Base-by-base conservation (phyloP, 495 filamentous ascomycete species). In the Hyphodiscus hymeniophilus region DNA sequence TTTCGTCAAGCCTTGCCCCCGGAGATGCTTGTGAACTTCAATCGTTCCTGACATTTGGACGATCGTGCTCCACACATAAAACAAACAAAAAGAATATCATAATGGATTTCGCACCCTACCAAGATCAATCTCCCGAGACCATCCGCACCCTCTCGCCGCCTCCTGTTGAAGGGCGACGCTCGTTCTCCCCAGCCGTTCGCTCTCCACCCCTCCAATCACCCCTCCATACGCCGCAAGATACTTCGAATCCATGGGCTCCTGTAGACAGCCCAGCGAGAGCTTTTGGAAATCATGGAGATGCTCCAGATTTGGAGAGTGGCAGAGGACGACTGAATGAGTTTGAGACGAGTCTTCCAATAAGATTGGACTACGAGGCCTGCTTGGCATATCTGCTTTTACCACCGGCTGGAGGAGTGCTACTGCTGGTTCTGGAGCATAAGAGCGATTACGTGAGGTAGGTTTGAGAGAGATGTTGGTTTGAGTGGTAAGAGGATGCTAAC, bases 21-120 rank as follows among this genome's bases (percentile, higher is more conserved):
- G 26, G 4, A 28, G 4, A 10, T 28, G 5, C 26, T 4, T 10
- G 26, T 28, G 26, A 10, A 10, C 26, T 28, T 42, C 39, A 17
- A 24, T 24, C 21, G 6, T n/a, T 40, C 38, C 17, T 20, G 8
- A 18, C 22, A 20, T 7, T 40, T 17, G 22, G 11, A 40, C 38
- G 13, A 17, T 26, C 26, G 2, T 24, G 18, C 21, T 20, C 24
- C 38, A 34, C 3, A 22, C 26, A 40, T 21, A 41, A 24, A 17
- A 26, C 35, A 33, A 32, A 28, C 20, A 42, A 32, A 20, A 18
- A 31, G 42, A 35, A 49, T 2, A 17, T 21, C 48, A 60, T 42
- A 31, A 94, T 94, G 86, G 87, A 95, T 66, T 97, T 97, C 66
- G 91, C 91, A 22, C 91, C 91, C 24, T 97, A 97, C 67, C 91